These are phyloP conservation scores for Magnaporthales sp. DNA, from an alignment of 2,329 filamentous ascomycete species.

Conservation along the genomic window DNA sequence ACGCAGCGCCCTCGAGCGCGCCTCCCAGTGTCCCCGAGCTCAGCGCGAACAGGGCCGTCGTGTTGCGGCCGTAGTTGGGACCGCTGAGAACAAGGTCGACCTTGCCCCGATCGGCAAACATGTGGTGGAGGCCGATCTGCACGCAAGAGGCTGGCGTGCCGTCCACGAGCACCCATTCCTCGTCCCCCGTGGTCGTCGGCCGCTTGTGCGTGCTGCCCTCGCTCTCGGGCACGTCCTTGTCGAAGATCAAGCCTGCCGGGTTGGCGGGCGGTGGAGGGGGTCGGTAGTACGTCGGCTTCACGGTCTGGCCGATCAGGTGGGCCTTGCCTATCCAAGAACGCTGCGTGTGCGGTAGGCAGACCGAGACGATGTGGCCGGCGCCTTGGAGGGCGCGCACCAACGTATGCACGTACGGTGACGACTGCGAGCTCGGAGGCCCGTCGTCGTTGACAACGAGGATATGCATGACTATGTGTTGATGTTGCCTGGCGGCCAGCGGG, in stretches of 20 bases:
- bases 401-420: slow-evolving; percentile 72
- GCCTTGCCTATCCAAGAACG: slow-evolving; percentile 98
- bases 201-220: slow-evolving; percentile 60
- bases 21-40: slow-evolving; percentile 71
- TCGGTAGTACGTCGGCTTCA: slow-evolving; percentile 79
- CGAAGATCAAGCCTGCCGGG: slow-evolving; percentile 23
- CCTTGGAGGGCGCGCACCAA: slow-evolving; percentile 62
- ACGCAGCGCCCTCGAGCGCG: slow-evolving; percentile 69
- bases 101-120: slow-evolving; percentile 62
- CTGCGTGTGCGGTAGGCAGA: slow-evolving; percentile 84
- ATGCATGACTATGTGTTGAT: slow-evolving; percentile 38
- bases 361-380: slow-evolving; percentile 79
- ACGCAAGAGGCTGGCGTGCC: slow-evolving; percentile 75
- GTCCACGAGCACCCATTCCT: slow-evolving; percentile 77
- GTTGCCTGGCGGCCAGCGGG: background rate
- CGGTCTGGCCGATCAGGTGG: slow-evolving; percentile 83
- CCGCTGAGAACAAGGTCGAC: slow-evolving; percentile 72
- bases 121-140: slow-evolving; percentile 75
- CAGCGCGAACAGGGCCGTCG: slow-evolving; percentile 69
- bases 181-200: slow-evolving; percentile 36
- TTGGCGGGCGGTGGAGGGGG: slow-evolving; percentile 30
- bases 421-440: slow-evolving; percentile 68
- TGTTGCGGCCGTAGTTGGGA: slow-evolving; percentile 78
- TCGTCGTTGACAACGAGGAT: slow-evolving; percentile 70
- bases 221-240: slow-evolving; percentile 31